Evolutionary conservation across 23 red algal genomes (phyloP).

Genomic region (Gracilaria vermiculophylla): DNA sequence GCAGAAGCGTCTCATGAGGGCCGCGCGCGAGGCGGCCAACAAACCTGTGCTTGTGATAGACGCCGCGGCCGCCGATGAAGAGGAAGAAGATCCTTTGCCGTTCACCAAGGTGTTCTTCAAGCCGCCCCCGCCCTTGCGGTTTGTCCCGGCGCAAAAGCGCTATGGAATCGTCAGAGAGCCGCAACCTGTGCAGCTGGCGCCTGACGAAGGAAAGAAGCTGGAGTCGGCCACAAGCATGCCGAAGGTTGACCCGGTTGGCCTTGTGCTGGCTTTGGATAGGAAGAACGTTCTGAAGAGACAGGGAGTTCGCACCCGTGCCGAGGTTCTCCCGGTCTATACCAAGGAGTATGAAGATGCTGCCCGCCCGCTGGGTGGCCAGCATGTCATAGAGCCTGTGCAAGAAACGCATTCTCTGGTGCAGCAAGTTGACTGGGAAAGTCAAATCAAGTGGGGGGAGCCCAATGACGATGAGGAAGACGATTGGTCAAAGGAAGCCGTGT

Average conservation of each 20-base stretch:
- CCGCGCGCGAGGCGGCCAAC: constrained; percentile 12
- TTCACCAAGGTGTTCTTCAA: constrained; percentile 40
- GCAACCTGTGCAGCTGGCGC: neutral
- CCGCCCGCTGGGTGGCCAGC: constrained; percentile 1
- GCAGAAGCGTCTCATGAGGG: constrained; percentile 37
- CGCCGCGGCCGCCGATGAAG: constrained; percentile 7
- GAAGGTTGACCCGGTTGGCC: constrained; percentile 19
- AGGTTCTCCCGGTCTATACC: neutral
- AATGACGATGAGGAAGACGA: constrained; percentile 49
- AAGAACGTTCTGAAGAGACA: constrained; percentile 16
- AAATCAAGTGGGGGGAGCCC: constrained; percentile 75
- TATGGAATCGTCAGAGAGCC: constrained; percentile 26
- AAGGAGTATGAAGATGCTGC: constrained; percentile 26
- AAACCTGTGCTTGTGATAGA: neutral
- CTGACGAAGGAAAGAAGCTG: constrained; percentile 30
- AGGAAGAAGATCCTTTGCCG: constrained; percentile 27
- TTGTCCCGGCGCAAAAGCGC: constrained; percentile 12
- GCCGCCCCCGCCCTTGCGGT: constrained; percentile 10
- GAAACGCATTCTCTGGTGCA: constrained; percentile 42
- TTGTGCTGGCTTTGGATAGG: constrained; percentile 31
- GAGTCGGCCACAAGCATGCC: neutral
- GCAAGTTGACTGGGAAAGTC: constrained; percentile 78
- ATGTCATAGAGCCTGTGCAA: neutral
- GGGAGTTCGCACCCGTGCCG: neutral
- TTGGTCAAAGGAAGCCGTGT: neutral